Conservation (phyloP, 1,139 yeast genomes). For the Eremothecium gossypii region DNA sequence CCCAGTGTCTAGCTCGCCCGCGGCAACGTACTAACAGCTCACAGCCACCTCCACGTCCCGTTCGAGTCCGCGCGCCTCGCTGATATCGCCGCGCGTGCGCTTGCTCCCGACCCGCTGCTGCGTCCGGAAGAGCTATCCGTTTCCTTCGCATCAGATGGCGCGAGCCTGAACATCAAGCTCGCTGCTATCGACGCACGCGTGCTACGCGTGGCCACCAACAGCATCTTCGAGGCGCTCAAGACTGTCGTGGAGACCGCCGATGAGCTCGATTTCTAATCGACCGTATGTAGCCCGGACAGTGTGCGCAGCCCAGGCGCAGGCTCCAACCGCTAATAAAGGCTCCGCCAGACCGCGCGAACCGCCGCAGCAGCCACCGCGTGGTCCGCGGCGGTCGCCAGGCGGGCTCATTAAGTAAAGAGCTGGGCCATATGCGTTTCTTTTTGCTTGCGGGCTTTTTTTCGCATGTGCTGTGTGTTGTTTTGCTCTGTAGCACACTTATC, state of each 20-base stretch:
- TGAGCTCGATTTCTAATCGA: conserved; percentile 36
- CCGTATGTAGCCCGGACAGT: too few relatives aligned
- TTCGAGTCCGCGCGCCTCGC: conserved; percentile 56
- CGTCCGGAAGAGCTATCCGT: conserved; percentile 52
- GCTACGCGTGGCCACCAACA: conserved; percentile 62
- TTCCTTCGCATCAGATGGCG: conserved; percentile 30
- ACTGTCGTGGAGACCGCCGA: conserved; percentile 64
- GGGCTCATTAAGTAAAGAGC: too few relatives aligned
- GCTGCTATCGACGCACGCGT: conserved; percentile 54
- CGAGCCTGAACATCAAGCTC: conserved; percentile 36
- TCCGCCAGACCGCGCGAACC: too few relatives aligned
- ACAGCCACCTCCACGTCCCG: conserved; percentile 46
- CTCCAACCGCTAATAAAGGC: too few relatives aligned
- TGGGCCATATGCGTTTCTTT: conserved; percentile 1
- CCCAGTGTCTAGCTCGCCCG: neutral
- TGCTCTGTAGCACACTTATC: neutral
- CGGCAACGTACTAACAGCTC: conserved; percentile 1
- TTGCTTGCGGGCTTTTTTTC: neutral
- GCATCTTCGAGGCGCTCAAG: conserved; percentile 55
- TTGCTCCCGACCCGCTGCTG: conserved; percentile 72
- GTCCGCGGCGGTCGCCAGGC: too few relatives aligned
- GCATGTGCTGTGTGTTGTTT: conserved; percentile 1
- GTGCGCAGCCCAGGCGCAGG: too few relatives aligned
- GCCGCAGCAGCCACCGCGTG: too few relatives aligned
- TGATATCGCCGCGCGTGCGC: conserved; percentile 45